phyloP scores from a whole-genome alignment of 2,329 filamentous ascomycete species.

The Lecanicillium sp. region DNA sequence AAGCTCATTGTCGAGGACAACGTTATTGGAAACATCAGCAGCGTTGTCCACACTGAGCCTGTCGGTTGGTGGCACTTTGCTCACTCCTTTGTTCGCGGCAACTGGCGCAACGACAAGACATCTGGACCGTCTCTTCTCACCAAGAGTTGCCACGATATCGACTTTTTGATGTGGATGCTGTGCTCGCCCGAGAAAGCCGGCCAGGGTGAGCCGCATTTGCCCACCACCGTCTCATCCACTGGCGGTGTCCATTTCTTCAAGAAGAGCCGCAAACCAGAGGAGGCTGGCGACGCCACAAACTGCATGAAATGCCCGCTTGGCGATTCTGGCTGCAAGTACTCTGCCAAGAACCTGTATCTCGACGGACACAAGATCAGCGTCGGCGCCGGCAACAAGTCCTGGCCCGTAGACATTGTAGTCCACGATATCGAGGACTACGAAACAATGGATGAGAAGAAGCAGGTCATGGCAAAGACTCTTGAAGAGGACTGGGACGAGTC shows the following conservation, averaged over 20 bases:
- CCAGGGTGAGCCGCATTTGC: conserved; percentile 55
- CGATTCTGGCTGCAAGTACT: conserved; percentile 73
- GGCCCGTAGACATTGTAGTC: conserved; percentile 85
- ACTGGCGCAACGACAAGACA: conserved; percentile 77
- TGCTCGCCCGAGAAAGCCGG: conserved; percentile 55
- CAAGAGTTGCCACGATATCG: conserved; percentile 94
- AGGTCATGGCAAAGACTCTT: conserved; percentile 34
- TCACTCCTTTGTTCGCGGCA: conserved; percentile 85
- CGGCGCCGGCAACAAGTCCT: conserved; percentile 56
- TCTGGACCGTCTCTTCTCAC: conserved; percentile 79
- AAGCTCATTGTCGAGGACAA: conserved; percentile 67
- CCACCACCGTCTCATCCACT: conserved; percentile 63
- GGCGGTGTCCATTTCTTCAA: conserved; percentile 75
- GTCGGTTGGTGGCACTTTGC: conserved; percentile 95
- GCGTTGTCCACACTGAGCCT: conserved; percentile 85
- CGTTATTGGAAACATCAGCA: conserved; percentile 76
- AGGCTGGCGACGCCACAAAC: conserved; percentile 72
- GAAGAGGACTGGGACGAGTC: conserved; percentile 44
- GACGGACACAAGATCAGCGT: conserved; percentile 54
- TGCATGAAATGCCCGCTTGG: conserved; percentile 65
- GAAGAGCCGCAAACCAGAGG: conserved; percentile 62
- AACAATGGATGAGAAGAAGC: conserved; percentile 27
- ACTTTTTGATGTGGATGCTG: conserved; percentile 85
- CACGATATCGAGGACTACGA: conserved; percentile 82
- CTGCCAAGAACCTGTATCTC: conserved; percentile 74